Percentiles rank a stretch among this genome's conserved stretches.
Conservation (phyloP, 2,329 filamentous ascomycete genomes). For the Salinomyces thailandicus region DNA sequence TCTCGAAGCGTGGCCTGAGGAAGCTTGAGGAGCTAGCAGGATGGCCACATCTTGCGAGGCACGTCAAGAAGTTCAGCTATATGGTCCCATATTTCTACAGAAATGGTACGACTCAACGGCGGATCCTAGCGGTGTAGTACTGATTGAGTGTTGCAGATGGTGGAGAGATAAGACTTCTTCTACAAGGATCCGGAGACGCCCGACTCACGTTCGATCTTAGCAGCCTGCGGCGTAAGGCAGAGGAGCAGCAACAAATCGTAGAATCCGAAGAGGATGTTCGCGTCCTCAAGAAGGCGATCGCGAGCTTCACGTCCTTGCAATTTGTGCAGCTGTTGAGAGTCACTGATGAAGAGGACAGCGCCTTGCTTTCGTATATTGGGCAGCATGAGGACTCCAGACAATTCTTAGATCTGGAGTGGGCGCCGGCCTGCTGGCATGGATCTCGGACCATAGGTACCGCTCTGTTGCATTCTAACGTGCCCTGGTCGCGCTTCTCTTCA, state of each 20-base stretch:
- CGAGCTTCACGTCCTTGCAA: slow-evolving; percentile 50
- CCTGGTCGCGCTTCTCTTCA: slow-evolving; percentile 50
- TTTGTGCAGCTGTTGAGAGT: slow-evolving; percentile 55
- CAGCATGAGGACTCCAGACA: slow-evolving; percentile 35
- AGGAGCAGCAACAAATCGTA: slow-evolving; percentile 43
- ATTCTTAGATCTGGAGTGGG: slow-evolving; percentile 48
- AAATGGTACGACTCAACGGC: slow-evolving; percentile 30
- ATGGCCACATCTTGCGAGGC: slow-evolving; percentile 39
- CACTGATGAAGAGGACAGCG: slow-evolving; percentile 48
- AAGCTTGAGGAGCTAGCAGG: slow-evolving; percentile 40
- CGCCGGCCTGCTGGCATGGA: slow-evolving; percentile 51
- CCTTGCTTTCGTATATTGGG: slow-evolving; percentile 43
- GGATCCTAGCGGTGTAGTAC: slow-evolving; percentile 4
- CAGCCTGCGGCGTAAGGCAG: slow-evolving; percentile 35
- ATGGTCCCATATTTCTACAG: slow-evolving; percentile 50
- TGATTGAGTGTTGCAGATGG: slow-evolving; percentile 7
- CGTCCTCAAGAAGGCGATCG: slow-evolving; percentile 45
- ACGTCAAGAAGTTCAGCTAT: slow-evolving; percentile 52
- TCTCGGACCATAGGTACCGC: slow-evolving; percentile 49
- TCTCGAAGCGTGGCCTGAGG: slow-evolving; percentile 40
- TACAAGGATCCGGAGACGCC: slow-evolving; percentile 3
- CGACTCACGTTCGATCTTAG: slow-evolving; percentile 10
- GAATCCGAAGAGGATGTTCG: slow-evolving; percentile 40
- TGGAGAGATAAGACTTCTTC: background rate
- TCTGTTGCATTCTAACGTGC: slow-evolving; percentile 44